These are phyloP conservation scores for Pistacia vera DNA, from an alignment of 345 rosid genomes.

Conservation along the genomic window DNA sequence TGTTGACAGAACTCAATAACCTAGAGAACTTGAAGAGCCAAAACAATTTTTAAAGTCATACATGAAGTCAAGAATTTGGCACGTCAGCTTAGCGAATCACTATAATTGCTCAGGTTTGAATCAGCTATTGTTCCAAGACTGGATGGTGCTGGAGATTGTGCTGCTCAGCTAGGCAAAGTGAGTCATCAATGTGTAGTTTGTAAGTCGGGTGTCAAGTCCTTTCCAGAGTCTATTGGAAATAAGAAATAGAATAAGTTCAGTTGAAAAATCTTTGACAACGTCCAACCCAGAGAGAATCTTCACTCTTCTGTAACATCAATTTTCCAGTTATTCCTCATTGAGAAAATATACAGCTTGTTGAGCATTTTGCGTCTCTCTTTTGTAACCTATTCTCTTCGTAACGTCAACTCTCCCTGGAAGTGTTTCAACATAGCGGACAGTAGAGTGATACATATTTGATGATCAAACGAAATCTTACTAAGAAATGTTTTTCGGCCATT, in stretches of 20 bases:
- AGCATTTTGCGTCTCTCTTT: background rate
- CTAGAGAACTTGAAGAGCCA: background rate
- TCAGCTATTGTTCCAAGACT: background rate
- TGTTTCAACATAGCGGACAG: background rate
- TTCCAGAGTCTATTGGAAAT: background rate
- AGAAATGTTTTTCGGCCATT: background rate
- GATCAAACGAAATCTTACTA: background rate
- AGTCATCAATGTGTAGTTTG: background rate
- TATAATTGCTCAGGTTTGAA: background rate
- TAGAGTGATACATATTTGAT: background rate
- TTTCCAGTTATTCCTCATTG: conserved; percentile 8
- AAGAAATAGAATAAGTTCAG: background rate
- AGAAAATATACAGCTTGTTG: background rate
- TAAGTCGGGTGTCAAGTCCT: background rate
- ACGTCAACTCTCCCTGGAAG: background rate
- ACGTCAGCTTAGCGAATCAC: background rate
- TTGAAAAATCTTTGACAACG: background rate
- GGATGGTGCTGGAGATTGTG: background rate
- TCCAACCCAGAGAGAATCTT: background rate
- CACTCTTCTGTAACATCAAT: background rate
- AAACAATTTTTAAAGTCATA: too few relatives aligned
- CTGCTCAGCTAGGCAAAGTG: background rate
- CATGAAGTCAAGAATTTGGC: background rate
- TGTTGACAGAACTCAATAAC: background rate
- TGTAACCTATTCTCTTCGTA: background rate